Evolutionary conservation across 202 grass and related monocot species (phyloP).

Genomic region (Schoenoplectus triqueter): DNA sequence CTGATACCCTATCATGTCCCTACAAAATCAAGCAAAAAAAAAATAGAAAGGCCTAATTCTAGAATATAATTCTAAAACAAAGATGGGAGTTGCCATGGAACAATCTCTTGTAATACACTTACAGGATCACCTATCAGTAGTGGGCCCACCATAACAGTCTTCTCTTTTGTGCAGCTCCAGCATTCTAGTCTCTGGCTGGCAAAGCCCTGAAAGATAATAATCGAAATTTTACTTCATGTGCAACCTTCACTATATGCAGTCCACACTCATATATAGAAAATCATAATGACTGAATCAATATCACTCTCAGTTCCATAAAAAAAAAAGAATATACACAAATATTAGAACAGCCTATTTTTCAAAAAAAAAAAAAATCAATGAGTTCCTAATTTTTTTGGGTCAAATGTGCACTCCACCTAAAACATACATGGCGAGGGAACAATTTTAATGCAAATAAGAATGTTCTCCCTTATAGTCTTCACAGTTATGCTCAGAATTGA

Average conservation of each 20-base stretch:
- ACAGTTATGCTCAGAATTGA: neutral
- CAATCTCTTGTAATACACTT: neutral
- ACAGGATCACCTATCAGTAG: slow-evolving; percentile 58
- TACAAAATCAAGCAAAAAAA: neutral
- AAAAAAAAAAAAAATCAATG: neutral
- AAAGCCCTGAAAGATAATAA: slow-evolving; percentile 61
- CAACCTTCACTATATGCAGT: neutral
- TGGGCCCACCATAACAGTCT: slow-evolving; percentile 68
- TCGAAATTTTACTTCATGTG: slow-evolving; percentile 9
- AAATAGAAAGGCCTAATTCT: neutral
- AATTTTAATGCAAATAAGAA: slow-evolving; percentile 5
- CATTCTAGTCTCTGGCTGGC: slow-evolving; percentile 90
- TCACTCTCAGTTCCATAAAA: slow-evolving; percentile 6
- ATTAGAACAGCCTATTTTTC: neutral
- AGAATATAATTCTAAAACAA: neutral
- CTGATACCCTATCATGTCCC: slow-evolving; percentile 7
- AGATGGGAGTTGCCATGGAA: neutral
- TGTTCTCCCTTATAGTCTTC: neutral
- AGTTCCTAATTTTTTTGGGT: neutral
- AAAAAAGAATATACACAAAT: neutral
- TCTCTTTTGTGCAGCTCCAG: slow-evolving; percentile 83
- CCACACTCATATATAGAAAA: slow-evolving; percentile 30
- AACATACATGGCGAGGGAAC: too few relatives aligned
- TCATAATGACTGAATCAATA: slow-evolving; percentile 13
- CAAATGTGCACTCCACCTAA: neutral